Evolutionary conservation across 2,329 filamentous ascomycete species (phyloP).

Genomic region (Colletotrichum sp.): DNA sequence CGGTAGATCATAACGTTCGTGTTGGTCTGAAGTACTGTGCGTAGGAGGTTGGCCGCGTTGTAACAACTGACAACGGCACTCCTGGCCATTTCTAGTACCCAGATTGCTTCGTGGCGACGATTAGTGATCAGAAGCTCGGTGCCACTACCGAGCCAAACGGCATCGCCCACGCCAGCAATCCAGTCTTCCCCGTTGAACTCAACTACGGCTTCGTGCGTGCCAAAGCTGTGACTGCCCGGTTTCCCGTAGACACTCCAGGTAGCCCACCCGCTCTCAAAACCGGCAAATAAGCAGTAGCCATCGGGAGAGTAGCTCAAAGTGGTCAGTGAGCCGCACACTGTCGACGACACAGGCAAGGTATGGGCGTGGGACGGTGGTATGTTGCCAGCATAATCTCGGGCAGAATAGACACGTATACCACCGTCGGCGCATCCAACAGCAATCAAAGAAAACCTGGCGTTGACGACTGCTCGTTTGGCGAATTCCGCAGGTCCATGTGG

Average conservation of each 20-base stretch:
- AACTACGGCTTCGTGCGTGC: conserved; percentile 67
- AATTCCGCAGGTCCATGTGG: conserved; percentile 64
- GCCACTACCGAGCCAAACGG: conserved; percentile 86
- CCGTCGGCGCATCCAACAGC: conserved; percentile 85
- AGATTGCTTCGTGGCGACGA: conserved; percentile 77
- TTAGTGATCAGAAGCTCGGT: conserved; percentile 82
- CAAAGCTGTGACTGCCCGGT: conserved; percentile 83
- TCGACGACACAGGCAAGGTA: conserved; percentile 68
- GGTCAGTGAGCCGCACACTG: conserved; percentile 73
- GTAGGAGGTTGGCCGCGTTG: conserved; percentile 86
- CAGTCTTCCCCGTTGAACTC: conserved; percentile 78
- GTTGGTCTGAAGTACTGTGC: conserved; percentile 87
- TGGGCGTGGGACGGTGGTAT: conserved; percentile 87
- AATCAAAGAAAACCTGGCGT: conserved; percentile 92
- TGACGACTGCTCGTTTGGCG: conserved; percentile 81
- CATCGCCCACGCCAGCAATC: conserved; percentile 79
- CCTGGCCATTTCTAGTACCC: conserved; percentile 89
- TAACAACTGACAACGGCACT: conserved; percentile 94
- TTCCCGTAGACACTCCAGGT: conserved; percentile 99
- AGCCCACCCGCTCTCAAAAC: conserved; percentile 91
- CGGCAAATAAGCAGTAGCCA: conserved; percentile 93
- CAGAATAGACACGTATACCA: conserved; percentile 86
- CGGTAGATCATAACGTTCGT: conserved; percentile 90
- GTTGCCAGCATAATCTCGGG: conserved; percentile 91
- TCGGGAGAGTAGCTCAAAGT: conserved; percentile 89